Evolutionary conservation across 257 asterid genomes (phyloP), one percentile per base, ranked within the genome.

Genomic region (Solanum pimpinellifolium): DNA sequence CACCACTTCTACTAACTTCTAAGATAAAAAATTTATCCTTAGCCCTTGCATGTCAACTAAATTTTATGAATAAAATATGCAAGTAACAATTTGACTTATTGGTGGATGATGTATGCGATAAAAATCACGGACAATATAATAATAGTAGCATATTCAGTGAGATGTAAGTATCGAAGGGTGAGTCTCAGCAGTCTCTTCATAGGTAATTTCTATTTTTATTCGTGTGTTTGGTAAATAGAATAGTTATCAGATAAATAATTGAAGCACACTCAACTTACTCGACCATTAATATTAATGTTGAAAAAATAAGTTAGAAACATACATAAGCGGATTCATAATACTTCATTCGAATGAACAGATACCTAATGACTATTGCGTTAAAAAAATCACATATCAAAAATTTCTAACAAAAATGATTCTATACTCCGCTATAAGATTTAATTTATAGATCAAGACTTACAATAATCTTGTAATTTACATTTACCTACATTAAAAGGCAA

Each of bases 401-500:
- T 52, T 52, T 52, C 0, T 52, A 52, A 21, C 2, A 27, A 68
- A 68, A 0, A 68, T 13, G 1, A 68, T 68, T 65, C 16, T 31
- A 68, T 68, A 68, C 42, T 3, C 3, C 2, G 21, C n/a, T 42
- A 6, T 70, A 10, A 70, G 15, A 23, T 39, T 75, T 75, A 14
- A 23, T 39, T 75, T 75, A 11, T 23, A 21, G 52, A 6, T 72
- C 15, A 33, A 73, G 80, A 35, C 80, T 73, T 35, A 73, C 11
- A 74, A 74, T 49, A 74, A 37, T 81, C 85, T 49, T 29, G 29
- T 80, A 29, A 80, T 27, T 29, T 49, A 80, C 69, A 29, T 29
- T 80, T 47, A 49, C 85, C 20, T 31, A 81, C 69, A 47, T 81
- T 81, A 49, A 81, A 81, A 81, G 85, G 46, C 31, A 81, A 81